Percentiles rank a stretch among this genome's conserved stretches.
Conservation (phyloP, 1,139 yeast genomes). For the Pneumocystis carinii region DNA sequence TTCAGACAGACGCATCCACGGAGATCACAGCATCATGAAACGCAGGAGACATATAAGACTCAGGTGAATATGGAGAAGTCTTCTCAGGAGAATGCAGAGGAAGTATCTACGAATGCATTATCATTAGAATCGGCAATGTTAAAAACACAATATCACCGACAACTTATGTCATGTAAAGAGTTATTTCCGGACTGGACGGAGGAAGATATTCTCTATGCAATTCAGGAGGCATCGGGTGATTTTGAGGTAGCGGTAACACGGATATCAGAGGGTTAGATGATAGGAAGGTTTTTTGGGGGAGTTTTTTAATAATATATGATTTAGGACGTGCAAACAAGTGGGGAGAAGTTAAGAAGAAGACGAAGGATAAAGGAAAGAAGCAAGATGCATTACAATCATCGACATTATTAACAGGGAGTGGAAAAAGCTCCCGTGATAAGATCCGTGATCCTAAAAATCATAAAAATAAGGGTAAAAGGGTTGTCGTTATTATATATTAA, state of each 20-base stretch:
- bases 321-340: background rate
- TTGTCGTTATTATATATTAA: background rate
- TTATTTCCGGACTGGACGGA: conserved; percentile 91
- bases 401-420: background rate
- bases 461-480: background rate
- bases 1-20: background rate
- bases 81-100: background rate
- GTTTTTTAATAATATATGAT: background rate
- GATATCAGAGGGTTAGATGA: conserved; percentile 53
- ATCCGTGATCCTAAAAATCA: background rate
- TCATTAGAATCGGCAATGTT: conserved; percentile 7
- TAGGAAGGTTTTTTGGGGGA: background rate
- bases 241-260: conserved; percentile 70
- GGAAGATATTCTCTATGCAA: conserved; percentile 65
- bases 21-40: background rate
- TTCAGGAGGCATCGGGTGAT: conserved; percentile 58
- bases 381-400: background rate
- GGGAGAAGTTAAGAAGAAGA: background rate
- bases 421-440: background rate
- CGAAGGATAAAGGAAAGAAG: background rate
- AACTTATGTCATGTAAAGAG: conserved; percentile 53
- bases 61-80: background rate
- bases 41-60: background rate
- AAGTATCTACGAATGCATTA: background rate
- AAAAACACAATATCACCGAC: conserved; percentile 22